Evolutionary conservation across 2,329 filamentous ascomycete genomes (phyloP), one percentile per base, ranked within the genome.

Genomic region (Colletotrichum limetticola): DNA sequence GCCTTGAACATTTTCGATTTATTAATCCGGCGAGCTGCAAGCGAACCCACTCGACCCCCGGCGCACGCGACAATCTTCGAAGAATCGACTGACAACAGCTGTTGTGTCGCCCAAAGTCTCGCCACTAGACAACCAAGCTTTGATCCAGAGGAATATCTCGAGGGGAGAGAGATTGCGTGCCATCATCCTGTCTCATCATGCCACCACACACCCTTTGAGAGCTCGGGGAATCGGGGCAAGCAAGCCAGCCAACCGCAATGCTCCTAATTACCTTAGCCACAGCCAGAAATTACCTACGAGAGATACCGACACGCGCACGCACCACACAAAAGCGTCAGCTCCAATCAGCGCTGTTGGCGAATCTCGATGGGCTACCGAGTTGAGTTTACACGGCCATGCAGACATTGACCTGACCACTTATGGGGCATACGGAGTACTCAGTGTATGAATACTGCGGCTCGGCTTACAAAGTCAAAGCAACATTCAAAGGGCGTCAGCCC

Each of bases 81-180:
- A 35, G 37, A 60, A 65, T 72, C 55, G 70, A 65, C 70, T 70
- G 70, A 70, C 70, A 65, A 72, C 69, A 72, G 66, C 70, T 70
- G 70, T 60, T 72, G 66, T 56, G 60, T 69, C 55, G 60, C n/a
- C 35, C 55, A 52, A 63, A 30, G 55, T 72, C 70, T 70, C 46
- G 70, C 70, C 70, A 72, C 66, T 32, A 16, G 46, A 28, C 28
- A 55, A 53, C 64, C 60, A 56, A 60, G 42, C 70, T 72, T 64
- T 7, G 12, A 19, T 56, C 26, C 5, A 8, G 9, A 56, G 24
- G 53, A 56, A 56, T 26, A 56, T 2, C 37, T 42, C 14, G 53
- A 55, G 28, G 19, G n/a, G 4, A 19, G 46, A 49, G 32, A 35
- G 55, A 61, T 63, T 64, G 37, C 60, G 37, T 26, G 30, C 35